These are phyloP conservation scores for Monilinia fructicola DNA, from an alignment of 2,329 filamentous ascomycete genomes.

Conservation along the genomic window DNA sequence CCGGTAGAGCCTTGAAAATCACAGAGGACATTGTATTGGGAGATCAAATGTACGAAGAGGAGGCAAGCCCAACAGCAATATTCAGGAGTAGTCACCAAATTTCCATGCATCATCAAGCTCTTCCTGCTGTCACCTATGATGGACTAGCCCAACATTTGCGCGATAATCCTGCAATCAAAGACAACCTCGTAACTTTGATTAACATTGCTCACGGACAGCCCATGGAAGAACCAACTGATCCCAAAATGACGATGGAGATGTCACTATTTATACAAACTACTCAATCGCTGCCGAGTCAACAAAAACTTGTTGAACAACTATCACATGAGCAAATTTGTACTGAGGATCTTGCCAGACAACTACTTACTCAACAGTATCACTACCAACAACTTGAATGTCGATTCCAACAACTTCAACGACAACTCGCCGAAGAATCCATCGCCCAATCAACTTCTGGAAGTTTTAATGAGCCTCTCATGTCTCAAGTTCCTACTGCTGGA, in stretches of 20 bases:
- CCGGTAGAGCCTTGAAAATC: conserved; percentile 77
- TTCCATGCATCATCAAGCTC: conserved; percentile 49
- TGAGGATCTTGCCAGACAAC: too few relatives aligned
- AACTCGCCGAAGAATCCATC: not conserved
- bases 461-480: not conserved
- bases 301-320: too few relatives aligned
- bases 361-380: too few relatives aligned
- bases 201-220: not conserved
- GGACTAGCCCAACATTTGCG: not conserved
- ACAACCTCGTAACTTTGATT: not conserved
- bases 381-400: too few relatives aligned
- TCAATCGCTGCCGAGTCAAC: not conserved
- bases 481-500: too few relatives aligned
- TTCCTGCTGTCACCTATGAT: conserved; percentile 20
- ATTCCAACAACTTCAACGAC: too few relatives aligned
- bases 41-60: conserved; percentile 96
- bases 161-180: not conserved
- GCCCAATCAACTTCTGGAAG: not conserved
- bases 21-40: conserved; percentile 84
- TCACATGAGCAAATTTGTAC: too few relatives aligned
- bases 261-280: not conserved
- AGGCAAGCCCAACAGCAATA: conserved; percentile 29
- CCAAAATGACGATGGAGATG: not conserved
- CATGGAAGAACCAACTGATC: not conserved
- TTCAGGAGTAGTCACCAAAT: conserved; percentile 63